Evolutionary conservation across 176 grass and related monocot species (phyloP).

Genomic region (Aegilops longissima): DNA sequence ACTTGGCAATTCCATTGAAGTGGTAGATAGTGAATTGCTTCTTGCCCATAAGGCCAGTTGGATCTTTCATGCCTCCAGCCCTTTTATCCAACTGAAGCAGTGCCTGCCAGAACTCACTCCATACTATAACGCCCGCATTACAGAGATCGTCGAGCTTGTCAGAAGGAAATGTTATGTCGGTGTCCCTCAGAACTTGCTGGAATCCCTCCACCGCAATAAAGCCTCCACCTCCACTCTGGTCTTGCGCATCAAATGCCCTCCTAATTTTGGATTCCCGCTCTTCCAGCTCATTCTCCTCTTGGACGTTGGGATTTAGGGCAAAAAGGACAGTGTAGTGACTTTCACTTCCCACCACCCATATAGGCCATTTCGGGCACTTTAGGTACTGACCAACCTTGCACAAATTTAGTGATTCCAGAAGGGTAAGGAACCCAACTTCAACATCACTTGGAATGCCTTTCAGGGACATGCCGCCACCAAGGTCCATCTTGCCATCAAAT

Average conservation of each 20-base stretch:
- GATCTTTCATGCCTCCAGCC: slow-evolving; percentile 87
- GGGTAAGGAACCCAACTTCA: slow-evolving; percentile 94
- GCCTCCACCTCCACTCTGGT: slow-evolving; percentile 94
- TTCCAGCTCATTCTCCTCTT: slow-evolving; percentile 96
- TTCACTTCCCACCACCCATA: slow-evolving; percentile 99
- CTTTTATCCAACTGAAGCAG: slow-evolving; percentile 83
- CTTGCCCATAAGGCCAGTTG: slow-evolving; percentile 90
- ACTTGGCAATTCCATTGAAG: slow-evolving; percentile 99
- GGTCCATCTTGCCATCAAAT: slow-evolving; percentile 98
- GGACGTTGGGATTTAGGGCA: slow-evolving; percentile 69
- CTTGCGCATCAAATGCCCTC: slow-evolving; percentile 84
- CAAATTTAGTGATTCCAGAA: slow-evolving; percentile 92
- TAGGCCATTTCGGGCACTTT: slow-evolving; percentile 93
- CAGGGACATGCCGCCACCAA: slow-evolving; percentile 94
- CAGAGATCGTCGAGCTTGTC: slow-evolving; percentile 81
- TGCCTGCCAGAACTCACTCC: slow-evolving; percentile 99
- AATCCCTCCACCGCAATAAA: slow-evolving; percentile 82
- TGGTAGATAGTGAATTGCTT: slow-evolving; percentile 95
- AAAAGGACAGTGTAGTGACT: slow-evolving; percentile 99
- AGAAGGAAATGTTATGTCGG: slow-evolving; percentile 61
- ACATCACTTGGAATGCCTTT: slow-evolving; percentile 81
- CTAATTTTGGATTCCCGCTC: slow-evolving; percentile 83
- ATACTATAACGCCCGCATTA: slow-evolving; percentile 83
- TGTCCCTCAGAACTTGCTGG: slow-evolving; percentile 78
- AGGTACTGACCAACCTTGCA: slow-evolving; percentile 95